A percentile compares a stretch with the other conserved stretches of the same genome.
Conservation (phyloP, 768 basidiomycete genomes). For the Psilocybe tampanensis region DNA sequence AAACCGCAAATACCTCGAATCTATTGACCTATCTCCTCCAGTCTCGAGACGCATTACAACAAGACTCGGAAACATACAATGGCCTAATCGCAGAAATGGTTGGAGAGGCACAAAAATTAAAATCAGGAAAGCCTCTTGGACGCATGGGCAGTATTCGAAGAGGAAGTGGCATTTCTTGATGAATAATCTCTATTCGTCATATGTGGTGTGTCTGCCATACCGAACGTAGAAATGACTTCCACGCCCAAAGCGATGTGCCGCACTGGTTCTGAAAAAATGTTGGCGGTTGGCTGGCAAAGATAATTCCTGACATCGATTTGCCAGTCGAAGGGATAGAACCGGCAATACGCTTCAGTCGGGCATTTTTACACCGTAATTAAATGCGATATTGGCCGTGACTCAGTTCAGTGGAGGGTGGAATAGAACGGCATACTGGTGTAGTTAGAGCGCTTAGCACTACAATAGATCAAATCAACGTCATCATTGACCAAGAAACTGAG, state of each 20-base stretch:
- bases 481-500: no score
- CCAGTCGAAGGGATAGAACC: no score
- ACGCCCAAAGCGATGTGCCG: neutral
- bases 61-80: slow-evolving; percentile 90
- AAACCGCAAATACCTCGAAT: slow-evolving; percentile 76
- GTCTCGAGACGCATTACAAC: slow-evolving; percentile 77
- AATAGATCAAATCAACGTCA: no score
- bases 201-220: neutral
- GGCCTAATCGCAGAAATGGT: slow-evolving; percentile 90
- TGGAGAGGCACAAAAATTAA: slow-evolving; percentile 87
- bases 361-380: no score
- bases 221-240: neutral
- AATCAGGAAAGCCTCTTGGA: slow-evolving; percentile 51
- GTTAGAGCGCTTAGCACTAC: no score
- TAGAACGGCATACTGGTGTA: no score
- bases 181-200: neutral
- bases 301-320: no score
- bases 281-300: no score
- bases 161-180: slow-evolving; percentile 46
- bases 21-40: slow-evolving; percentile 84
- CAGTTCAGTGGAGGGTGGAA: no score
- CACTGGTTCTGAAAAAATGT: no score
- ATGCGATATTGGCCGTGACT: no score
- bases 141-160: slow-evolving; percentile 43
- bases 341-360: no score